phyloP scores from a whole-genome alignment of 495 filamentous ascomycete genomes.

The Tuber brumale region DNA sequence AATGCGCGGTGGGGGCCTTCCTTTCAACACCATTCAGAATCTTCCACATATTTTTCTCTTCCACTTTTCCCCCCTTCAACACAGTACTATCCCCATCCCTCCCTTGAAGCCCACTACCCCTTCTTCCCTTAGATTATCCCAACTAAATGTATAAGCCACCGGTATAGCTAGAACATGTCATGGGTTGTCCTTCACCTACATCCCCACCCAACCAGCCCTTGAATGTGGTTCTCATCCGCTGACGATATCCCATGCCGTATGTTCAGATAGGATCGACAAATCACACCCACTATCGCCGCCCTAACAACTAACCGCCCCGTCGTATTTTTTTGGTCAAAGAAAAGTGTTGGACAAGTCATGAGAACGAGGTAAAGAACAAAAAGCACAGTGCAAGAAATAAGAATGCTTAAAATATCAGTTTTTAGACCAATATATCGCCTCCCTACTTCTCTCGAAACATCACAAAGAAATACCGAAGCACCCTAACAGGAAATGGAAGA shows the following conservation, averaged over 20 bases:
- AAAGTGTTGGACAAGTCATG: conserved; percentile 3
- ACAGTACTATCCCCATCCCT: background rate
- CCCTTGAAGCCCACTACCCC: background rate
- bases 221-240: background rate
- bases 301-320: background rate
- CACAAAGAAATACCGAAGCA: background rate
- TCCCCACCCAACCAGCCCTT: background rate
- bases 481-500: conserved; percentile 4
- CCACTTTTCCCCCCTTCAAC: background rate
- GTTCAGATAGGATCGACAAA: background rate
- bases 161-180: background rate
- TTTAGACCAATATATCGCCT: background rate
- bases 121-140: background rate
- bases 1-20: background rate
- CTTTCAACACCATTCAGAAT: background rate
- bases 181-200: background rate
- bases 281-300: background rate
- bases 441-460: background rate
- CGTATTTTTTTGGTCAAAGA: background rate
- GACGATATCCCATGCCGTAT: background rate
- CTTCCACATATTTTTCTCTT: background rate
- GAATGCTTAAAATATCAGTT: background rate
- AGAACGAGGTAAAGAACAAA: background rate
- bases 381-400: background rate
- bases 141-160: background rate